Percentiles rank a stretch among this genome's conserved stretches.
These are phyloP conservation scores for Coemansia sp. DNA, from an alignment of 192 early-diverging fungal species.

Conservation along the genomic window DNA sequence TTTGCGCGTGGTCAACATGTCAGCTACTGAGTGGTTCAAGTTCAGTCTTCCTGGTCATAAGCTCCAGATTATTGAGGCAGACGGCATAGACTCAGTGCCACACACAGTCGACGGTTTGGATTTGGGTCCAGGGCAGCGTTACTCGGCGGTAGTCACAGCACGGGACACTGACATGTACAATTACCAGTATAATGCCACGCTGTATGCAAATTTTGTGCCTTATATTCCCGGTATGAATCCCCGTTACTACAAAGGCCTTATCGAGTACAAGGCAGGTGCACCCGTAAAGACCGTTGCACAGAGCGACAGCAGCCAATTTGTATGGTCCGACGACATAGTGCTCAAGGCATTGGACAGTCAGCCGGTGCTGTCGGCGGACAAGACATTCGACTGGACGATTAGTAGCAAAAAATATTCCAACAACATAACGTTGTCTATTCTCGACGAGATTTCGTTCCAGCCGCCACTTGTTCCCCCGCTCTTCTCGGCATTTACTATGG, in stretches of 20 bases:
- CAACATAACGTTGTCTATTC: background rate
- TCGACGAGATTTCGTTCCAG: background rate
- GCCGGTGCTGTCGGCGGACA: constrained; percentile 16
- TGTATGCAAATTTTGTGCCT: background rate
- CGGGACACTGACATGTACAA: background rate
- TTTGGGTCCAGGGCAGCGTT: background rate
- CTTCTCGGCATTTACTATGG: background rate
- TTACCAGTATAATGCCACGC: background rate
- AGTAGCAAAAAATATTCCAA: background rate
- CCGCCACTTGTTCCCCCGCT: background rate
- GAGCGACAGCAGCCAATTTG: background rate
- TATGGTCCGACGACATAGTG: constrained; percentile 23
- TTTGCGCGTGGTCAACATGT: constrained; percentile 24
- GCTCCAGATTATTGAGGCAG: constrained; percentile 74
- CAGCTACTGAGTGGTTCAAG: constrained; percentile 66
- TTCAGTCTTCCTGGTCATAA: constrained; percentile 76
- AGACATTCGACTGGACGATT: background rate
- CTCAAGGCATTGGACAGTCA: constrained; percentile 5
- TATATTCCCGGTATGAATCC: constrained; percentile 52
- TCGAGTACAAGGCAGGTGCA: constrained; percentile 12
- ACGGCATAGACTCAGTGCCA: constrained; percentile 63
- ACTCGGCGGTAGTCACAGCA: background rate
- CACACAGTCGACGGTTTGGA: constrained; percentile 9
- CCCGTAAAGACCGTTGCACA: background rate
- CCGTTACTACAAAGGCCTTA: constrained; percentile 19